Evolutionary conservation across 345 rosid species (phyloP), one percentile per base, ranked within the genome.

Genomic region (Boechera stricta): DNA sequence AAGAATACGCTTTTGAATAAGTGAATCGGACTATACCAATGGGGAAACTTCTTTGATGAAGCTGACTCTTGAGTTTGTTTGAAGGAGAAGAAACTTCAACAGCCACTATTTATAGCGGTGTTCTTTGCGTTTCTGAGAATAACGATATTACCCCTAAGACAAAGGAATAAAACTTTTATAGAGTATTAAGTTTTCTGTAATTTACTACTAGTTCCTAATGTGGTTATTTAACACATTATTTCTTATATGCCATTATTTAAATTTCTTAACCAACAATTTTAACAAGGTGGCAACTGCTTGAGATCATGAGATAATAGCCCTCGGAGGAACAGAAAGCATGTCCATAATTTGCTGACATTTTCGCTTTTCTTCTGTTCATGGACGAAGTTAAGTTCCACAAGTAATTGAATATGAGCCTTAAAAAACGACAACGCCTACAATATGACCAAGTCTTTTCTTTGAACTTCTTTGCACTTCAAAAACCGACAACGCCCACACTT

Each of bases 261-360:
- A 13, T 45, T 45, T 45, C 49, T 13, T 45, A 45, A 45, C 5
- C 52, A 47, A 47, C 21, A 47, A n/a, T 16, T 48, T 47, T 21
- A 21, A 6, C 5, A 35, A 48, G 60, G 67, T 75, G 61, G 24
- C 39, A 67, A 48, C 67, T 28, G 32, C 73, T 10, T 67, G 79
- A 56, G 31, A 61, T 48, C 11, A 60, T 72, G 24, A 21, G 24
- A 21, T 21, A 21, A 21, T 15, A 41, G 33, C 18, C 33, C 4
- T 44, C 56, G 21, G 38, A 74, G 29, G 68, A 59, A 75, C 61
- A 75, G 6, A 59, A 69, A 42, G 69, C 80, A 76, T 69, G 80
- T 41, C 69, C 74, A 61, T 61, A 54, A 69, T 51, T 76, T 69
- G 55, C 45, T 76, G 48, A 69, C 74, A 69, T 6, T 51, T 15